Conservation (phyloP, 768 basidiomycete genomes). For the Hemileccinum rubropunctum region DNA sequence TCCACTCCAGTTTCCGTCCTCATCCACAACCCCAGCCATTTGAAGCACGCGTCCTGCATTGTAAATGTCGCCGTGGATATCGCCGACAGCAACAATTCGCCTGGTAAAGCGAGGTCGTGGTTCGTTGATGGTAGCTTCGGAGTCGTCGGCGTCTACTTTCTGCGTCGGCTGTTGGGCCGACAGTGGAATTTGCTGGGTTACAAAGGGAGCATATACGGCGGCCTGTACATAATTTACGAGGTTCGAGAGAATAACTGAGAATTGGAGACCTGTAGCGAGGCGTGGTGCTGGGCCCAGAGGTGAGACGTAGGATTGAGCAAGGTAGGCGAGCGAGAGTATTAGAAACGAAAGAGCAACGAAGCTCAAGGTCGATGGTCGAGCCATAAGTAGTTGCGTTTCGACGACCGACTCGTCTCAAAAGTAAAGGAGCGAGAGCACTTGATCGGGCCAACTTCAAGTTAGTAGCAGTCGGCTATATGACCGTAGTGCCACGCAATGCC, state of each 20-base stretch:
- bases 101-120: conserved; percentile 33
- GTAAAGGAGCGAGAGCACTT: not conserved
- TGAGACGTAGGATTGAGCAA: conserved; percentile 29
- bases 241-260: conserved; percentile 24
- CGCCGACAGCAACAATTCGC: conserved; percentile 85
- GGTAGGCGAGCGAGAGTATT: conserved; percentile 30
- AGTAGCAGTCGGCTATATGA: conserved; percentile 17
- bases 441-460: conserved; percentile 16
- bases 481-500: conserved; percentile 13
- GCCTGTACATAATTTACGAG: conserved; percentile 27
- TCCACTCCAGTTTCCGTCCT: conserved; percentile 75
- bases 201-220: conserved; percentile 20
- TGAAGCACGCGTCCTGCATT: conserved; percentile 80
- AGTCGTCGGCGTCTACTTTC: conserved; percentile 3
- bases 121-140: conserved; percentile 11
- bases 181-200: conserved; percentile 12
- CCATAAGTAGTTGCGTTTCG: conserved; percentile 16
- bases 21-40: conserved; percentile 76
- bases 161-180: conserved; percentile 4
- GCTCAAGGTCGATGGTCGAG: conserved; percentile 18
- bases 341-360: conserved; percentile 24
- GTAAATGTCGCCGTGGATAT: conserved; percentile 84
- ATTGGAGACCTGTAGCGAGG: conserved; percentile 23
- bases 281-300: conserved; percentile 32
- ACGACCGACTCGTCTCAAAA: conserved; percentile 5